A percentile compares a stretch with the other conserved stretches of the same genome.
phyloP scores from a whole-genome alignment of 1,284 basidiomycete species.

The Stygiomarasmius scandens region DNA sequence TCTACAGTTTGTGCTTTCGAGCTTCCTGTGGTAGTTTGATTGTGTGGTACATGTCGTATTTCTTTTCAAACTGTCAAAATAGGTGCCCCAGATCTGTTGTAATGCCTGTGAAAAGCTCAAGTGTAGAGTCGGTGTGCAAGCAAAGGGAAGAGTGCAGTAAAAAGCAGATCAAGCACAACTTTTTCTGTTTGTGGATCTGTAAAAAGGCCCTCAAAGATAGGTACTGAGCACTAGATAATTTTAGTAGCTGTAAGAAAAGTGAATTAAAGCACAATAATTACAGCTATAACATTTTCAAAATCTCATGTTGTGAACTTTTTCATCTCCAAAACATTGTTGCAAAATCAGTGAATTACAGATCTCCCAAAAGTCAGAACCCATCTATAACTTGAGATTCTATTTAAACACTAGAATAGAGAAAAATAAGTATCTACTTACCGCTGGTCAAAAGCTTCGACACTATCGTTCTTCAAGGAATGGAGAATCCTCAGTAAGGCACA shows the following conservation, averaged over 20 bases:
- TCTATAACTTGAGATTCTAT: conserved; percentile 7
- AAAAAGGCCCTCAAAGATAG: conserved; percentile 10
- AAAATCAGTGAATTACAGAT: conserved; percentile 24
- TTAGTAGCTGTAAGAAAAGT: no score
- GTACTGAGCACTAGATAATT: conserved; percentile 5
- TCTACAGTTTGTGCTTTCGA: no score
- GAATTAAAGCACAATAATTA: neutral
- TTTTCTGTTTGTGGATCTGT: neutral
- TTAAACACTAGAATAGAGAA: neutral
- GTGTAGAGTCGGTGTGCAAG: conserved; percentile 18
- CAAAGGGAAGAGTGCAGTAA: conserved; percentile 4
- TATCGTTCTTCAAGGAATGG: neutral
- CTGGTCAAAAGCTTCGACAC: conserved; percentile 16
- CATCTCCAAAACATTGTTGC: conserved; percentile 22
- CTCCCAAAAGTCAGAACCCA: conserved; percentile 20
- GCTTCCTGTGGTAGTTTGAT: neutral
- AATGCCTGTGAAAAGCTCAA: neutral
- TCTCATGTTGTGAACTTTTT: conserved; percentile 26
- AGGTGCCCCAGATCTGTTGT: conserved; percentile 11
- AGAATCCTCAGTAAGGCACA: neutral
- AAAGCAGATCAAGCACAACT: neutral
- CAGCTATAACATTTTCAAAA: conserved; percentile 30
- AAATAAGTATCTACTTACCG: conserved; percentile 19
- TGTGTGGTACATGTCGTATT: neutral
- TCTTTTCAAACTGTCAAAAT: conserved; percentile 2